Conservation (phyloP, 192 early-diverging fungal species). For the Backusella morwellensis region DNA sequence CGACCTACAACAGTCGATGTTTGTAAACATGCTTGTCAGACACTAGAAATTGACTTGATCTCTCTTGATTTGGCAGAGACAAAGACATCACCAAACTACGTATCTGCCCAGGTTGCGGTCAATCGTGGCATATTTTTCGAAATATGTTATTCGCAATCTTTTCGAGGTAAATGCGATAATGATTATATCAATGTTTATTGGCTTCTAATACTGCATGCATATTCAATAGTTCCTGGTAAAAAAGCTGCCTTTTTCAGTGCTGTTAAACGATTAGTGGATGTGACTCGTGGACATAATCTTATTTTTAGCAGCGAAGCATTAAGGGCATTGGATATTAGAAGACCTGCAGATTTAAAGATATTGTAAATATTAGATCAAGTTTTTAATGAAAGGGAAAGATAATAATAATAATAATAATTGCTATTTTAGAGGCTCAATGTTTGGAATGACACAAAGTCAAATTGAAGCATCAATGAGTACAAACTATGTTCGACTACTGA, state of each 20-base stretch:
- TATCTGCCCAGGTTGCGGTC: slow-evolving; percentile 64
- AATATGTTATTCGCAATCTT: slow-evolving; percentile 62
- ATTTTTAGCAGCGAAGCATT: slow-evolving; percentile 71
- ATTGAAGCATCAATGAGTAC: slow-evolving; percentile 8
- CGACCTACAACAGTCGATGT: slow-evolving; percentile 69
- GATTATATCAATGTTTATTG: not conserved
- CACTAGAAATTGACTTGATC: slow-evolving; percentile 79
- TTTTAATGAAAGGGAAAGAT: not conserved
- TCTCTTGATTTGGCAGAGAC: slow-evolving; percentile 48
- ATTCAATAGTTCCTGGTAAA: slow-evolving; percentile 50
- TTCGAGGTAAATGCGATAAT: slow-evolving; percentile 58
- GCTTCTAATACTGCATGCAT: not conserved
- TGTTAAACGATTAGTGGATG: slow-evolving; percentile 61
- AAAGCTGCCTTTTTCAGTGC: slow-evolving; percentile 66
- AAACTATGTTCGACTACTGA: slow-evolving; percentile 28
- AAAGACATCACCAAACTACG: slow-evolving; percentile 60
- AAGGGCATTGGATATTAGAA: slow-evolving; percentile 67
- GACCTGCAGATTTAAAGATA: slow-evolving; percentile 78
- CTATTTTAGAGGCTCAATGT: slow-evolving; percentile 20
- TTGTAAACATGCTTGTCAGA: slow-evolving; percentile 65
- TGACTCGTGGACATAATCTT: slow-evolving; percentile 75
- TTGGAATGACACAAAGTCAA: slow-evolving; percentile 27
- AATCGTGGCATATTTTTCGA: slow-evolving; percentile 82
- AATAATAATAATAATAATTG: no score
- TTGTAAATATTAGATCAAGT: slow-evolving; percentile 44